phyloP scores from a whole-genome alignment of 2,329 filamentous ascomycete genomes.

The Akanthomyces muscarius region DNA sequence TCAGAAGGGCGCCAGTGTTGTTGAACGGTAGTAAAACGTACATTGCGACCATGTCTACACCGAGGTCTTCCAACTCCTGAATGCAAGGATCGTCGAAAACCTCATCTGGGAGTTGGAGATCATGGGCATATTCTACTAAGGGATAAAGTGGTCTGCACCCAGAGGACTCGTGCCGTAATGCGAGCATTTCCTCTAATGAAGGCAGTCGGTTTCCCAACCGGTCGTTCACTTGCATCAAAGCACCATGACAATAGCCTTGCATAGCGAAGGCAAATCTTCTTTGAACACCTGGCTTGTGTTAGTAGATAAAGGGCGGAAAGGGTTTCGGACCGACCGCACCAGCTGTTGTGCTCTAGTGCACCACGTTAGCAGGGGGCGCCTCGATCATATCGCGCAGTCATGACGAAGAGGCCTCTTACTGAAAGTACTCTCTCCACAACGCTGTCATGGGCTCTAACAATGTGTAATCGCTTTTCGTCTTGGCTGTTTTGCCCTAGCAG shows the following conservation, averaged over 20 bases:
- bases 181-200: conserved; percentile 21
- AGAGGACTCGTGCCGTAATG: conserved; percentile 21
- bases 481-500: conserved; percentile 3
- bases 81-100: conserved; percentile 22
- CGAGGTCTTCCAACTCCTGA: conserved; percentile 22
- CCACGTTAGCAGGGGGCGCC: not conserved
- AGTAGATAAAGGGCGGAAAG: not conserved
- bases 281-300: conserved; percentile 18
- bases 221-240: conserved; percentile 21
- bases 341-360: not conserved
- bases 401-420: conserved; percentile 7
- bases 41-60: conserved; percentile 25
- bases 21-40: conserved; percentile 14
- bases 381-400: not conserved
- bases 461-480: conserved; percentile 4
- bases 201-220: conserved; percentile 15
- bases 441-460: conserved; percentile 22
- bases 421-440: conserved; percentile 18
- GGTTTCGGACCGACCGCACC: not conserved
- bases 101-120: conserved; percentile 21
- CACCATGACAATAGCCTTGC: conserved; percentile 21
- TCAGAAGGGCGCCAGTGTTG: not conserved
- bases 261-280: conserved; percentile 21
- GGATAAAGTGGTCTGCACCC: conserved; percentile 23
- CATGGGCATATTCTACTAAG: conserved; percentile 24